phyloP scores from a whole-genome alignment of 805 yeast species.

The Nakazawaea holstii region DNA sequence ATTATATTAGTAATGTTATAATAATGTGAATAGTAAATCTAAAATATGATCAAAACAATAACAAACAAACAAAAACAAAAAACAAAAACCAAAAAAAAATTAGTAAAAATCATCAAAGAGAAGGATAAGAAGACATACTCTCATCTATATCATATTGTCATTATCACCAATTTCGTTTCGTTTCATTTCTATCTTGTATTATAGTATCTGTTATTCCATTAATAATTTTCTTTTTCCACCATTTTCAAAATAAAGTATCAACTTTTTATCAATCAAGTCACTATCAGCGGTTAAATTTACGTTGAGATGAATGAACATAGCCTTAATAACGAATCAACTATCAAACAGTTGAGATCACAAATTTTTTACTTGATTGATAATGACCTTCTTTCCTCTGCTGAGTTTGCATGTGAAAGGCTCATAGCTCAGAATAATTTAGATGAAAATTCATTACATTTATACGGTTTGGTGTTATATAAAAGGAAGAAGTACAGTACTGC shows the following conservation, averaged over 20 bases:
- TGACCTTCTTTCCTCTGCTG: conserved; percentile 69
- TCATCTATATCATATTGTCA: not conserved
- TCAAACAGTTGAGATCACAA: conserved; percentile 42
- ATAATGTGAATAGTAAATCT: no score
- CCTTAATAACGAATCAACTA: not conserved
- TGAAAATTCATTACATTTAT: conserved; percentile 59
- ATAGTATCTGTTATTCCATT: not conserved
- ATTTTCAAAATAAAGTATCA: no score
- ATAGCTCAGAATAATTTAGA: conserved; percentile 55
- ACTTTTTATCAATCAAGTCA: not conserved
- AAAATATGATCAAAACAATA: no score
- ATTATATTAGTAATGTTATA: no score
- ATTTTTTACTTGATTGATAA: conserved; percentile 70
- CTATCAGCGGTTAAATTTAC: no score
- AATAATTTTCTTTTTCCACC: not conserved
- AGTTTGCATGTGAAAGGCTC: conserved; percentile 79
- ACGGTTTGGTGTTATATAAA: conserved; percentile 61
- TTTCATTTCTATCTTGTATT: not conserved
- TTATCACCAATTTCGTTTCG: not conserved
- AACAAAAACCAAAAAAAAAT: no score
- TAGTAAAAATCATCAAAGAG: not conserved
- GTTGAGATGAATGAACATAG: not conserved
- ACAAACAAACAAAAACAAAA: not conserved
- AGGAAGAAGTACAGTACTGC: conserved; percentile 59
- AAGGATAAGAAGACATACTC: not conserved